These are phyloP conservation scores for Puccinia polysora DNA, from an alignment of 1,284 basidiomycete genomes.

Conservation along the genomic window DNA sequence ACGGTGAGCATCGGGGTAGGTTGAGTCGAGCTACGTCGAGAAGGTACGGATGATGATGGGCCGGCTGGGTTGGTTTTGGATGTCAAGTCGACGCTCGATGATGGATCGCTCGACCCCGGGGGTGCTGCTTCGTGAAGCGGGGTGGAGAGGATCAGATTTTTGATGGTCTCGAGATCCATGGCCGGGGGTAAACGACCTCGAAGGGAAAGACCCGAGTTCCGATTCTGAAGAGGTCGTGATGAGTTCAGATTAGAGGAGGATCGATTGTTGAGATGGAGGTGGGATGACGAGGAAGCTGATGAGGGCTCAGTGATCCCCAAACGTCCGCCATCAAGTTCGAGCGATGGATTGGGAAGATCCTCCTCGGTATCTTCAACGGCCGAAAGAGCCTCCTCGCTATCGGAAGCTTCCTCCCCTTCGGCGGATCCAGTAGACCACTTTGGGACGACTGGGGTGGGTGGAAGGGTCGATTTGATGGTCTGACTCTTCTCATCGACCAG, in stretches of 20 bases:
- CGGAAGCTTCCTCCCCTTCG: constrained; percentile 5
- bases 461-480: constrained; percentile 12
- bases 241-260: constrained; percentile 6
- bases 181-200: constrained; percentile 11
- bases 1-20: too few species aligned
- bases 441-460: constrained; percentile 19
- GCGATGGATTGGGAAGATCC: neutral
- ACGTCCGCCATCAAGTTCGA: neutral
- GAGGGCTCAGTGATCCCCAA: too few species aligned
- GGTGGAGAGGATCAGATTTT: constrained; percentile 3
- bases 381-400: constrained; percentile 24
- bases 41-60: too few species aligned
- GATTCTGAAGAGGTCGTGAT: neutral
- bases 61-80: neutral
- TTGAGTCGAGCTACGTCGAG: too few species aligned
- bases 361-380: constrained; percentile 1
- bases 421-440: neutral
- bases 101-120: neutral
- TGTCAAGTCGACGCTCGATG: neutral
- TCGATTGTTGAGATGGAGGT: neutral
- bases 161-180: constrained; percentile 25
- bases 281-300: neutral
- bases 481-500: constrained; percentile 27
- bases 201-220: neutral
- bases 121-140: neutral